phyloP scores from a whole-genome alignment of 345 rosid species.

The Salix exigua region DNA sequence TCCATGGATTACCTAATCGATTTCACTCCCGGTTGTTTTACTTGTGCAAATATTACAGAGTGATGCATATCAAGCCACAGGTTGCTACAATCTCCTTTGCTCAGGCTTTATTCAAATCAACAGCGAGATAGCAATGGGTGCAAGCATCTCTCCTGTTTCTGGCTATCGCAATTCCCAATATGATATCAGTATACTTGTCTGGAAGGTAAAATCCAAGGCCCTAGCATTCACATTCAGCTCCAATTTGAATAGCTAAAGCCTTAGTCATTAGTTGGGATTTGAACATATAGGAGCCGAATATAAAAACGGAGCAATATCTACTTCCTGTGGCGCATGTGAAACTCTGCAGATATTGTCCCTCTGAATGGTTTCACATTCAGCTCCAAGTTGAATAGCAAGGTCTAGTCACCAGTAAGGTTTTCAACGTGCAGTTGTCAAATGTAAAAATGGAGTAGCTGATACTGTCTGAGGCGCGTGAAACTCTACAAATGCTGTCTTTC shows the following conservation, averaged over 20 bases:
- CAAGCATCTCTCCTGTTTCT: conserved; percentile 96
- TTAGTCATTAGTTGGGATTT: background rate
- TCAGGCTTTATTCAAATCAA: conserved; percentile 95
- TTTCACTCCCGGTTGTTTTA: background rate
- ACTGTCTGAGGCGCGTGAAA: background rate
- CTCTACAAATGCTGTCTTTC: background rate
- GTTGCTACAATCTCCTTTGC: conserved; percentile 94
- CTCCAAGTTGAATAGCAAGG: background rate
- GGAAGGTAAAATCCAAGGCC: conserved; percentile 59
- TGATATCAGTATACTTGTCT: conserved; percentile 86
- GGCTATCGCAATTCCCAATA: conserved; percentile 54
- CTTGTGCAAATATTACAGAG: conserved; percentile 40
- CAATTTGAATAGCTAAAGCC: background rate
- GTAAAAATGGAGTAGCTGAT: background rate
- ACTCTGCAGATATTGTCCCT: background rate
- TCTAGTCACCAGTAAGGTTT: background rate
- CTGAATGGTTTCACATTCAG: background rate
- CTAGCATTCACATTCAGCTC: background rate
- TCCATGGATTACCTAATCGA: background rate
- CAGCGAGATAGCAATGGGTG: conserved; percentile 91
- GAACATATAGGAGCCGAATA: background rate
- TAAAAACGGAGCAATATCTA: too few relatives aligned
- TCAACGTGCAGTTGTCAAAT: background rate
- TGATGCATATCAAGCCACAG: conserved; percentile 96
- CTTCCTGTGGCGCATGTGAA: background rate